Evolutionary conservation across 2,329 filamentous ascomycete species (phyloP).

Genomic region (Aureobasidium sp.): DNA sequence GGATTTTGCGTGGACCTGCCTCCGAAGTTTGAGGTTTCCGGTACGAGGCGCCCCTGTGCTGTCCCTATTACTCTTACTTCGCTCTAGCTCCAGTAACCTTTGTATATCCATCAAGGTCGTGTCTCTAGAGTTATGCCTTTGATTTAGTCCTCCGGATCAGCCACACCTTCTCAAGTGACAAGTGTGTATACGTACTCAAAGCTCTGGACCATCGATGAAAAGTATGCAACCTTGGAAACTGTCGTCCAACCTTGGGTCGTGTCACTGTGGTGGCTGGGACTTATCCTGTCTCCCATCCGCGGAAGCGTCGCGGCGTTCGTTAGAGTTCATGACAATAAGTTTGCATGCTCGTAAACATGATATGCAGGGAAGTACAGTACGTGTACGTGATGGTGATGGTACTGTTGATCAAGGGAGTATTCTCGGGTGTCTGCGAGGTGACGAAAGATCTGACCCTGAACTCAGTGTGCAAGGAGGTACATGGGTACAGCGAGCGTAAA

Average conservation of each 20-base stretch:
- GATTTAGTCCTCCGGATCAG: not conserved
- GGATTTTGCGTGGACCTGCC: not conserved
- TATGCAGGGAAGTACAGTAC: not conserved
- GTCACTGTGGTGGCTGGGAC: not conserved
- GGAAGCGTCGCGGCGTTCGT: not conserved
- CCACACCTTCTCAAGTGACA: not conserved
- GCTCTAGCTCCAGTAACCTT: not conserved
- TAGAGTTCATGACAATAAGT: not conserved
- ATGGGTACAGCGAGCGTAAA: not conserved
- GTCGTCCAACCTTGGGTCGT: too few relatives aligned
- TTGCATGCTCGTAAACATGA: not conserved
- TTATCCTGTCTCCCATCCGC: not conserved
- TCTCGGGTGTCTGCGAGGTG: not conserved
- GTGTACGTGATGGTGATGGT: not conserved
- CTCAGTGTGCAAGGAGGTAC: not conserved
- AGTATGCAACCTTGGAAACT: not conserved
- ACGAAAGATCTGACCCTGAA: not conserved
- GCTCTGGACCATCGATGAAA: not conserved
- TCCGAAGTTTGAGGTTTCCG: not conserved
- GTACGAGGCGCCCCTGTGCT: not conserved
- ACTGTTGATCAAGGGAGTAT: not conserved
- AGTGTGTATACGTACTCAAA: not conserved
- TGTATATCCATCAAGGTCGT: not conserved
- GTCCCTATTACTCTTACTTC: not conserved
- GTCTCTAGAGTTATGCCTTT: not conserved